Base-by-base conservation (phyloP, 768 basidiomycete genomes). In the Tricholoma hemisulphureum region DNA sequence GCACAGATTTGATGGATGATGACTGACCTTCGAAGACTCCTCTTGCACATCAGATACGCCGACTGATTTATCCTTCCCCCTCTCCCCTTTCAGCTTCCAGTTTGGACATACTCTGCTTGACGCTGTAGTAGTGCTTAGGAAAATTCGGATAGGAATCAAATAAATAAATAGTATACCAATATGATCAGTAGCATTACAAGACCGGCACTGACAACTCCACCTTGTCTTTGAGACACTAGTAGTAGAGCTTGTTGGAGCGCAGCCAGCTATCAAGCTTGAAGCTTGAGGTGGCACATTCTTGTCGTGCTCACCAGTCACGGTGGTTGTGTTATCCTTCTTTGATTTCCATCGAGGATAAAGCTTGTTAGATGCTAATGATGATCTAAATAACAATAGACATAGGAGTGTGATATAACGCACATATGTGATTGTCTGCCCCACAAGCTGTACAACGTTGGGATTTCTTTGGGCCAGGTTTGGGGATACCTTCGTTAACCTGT, bases 261-360 rank as follows among this genome's bases (percentile, higher is more conserved):
- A 3, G 9, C 32, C 11, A 13, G 32, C 14, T 34, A 34, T 34
- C 32, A 13, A 34, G 11, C 32, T 20, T 41, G 39, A 41, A 41
- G 39, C 3, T 41, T 2, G 39, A 20, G 8, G 39, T 7, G 21
- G 39, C 7, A 6, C 39, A 21, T 41, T 41, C 39, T 41, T 11
- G 7, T 21, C 21, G 39, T 20, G 20, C 39, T 41, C 7, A 3
- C 39, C n/a, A n/a, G n/a, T n/a, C n/a, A n/a, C n/a, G n/a, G n/a
- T 41, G 39, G 10, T 41, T 21, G 20, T 6, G 7, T 18, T 8
- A 21, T 41, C 39, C 39, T 41, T 41, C 39, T 41, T 51, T 8
- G 50, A n/a, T 24, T 51, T 51, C 50, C 50, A 51, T 10, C 20
- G 50, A 51, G 50, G 50, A 32, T 29, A 51, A 21, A 11, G 50